Conservation (phyloP, 78 protist species). For the Emiliania huxleyi region DNA sequence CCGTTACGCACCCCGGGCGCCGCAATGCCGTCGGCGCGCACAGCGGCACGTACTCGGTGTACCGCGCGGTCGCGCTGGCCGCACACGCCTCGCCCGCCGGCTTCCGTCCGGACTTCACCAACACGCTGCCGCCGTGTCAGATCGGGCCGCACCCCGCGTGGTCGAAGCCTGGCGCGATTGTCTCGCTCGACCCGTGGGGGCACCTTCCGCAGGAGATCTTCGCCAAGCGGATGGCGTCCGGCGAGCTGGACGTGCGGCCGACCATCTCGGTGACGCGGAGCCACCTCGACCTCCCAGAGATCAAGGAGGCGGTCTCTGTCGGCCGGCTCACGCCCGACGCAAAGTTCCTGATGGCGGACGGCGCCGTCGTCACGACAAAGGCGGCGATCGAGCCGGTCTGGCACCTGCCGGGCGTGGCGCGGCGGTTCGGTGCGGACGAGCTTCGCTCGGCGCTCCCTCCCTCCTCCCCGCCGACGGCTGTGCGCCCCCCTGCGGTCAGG, state of each 20-base stretch:
- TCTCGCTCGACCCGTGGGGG: constrained; percentile 56
- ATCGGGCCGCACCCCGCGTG: constrained; percentile 32
- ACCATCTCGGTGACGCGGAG: constrained; percentile 41
- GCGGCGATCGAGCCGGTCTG: constrained; percentile 53
- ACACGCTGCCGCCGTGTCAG: constrained; percentile 29
- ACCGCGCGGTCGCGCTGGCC: constrained; percentile 48
- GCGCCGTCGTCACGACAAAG: constrained; percentile 5
- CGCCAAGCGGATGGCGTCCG: neutral
- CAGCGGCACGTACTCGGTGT: constrained; percentile 43
- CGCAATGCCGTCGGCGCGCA: constrained; percentile 44
- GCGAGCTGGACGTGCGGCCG: constrained; percentile 46
- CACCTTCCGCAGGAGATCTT: neutral
- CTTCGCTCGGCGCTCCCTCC: too few relatives aligned
- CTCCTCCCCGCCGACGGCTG: too few relatives aligned
- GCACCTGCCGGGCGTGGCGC: constrained; percentile 47
- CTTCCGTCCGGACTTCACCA: constrained; percentile 45
- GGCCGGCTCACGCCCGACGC: neutral
- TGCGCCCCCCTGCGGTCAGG: too few relatives aligned
- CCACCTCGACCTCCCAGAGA: constrained; percentile 45
- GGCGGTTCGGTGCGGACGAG: neutral
- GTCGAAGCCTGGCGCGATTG: constrained; percentile 11
- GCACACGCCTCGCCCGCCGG: neutral
- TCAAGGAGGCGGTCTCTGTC: constrained; percentile 8
- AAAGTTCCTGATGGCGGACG: neutral
- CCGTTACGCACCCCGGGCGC: neutral